Evolutionary conservation across 305 asterid genomes (phyloP).

Genomic region (Plantago coronopus): DNA sequence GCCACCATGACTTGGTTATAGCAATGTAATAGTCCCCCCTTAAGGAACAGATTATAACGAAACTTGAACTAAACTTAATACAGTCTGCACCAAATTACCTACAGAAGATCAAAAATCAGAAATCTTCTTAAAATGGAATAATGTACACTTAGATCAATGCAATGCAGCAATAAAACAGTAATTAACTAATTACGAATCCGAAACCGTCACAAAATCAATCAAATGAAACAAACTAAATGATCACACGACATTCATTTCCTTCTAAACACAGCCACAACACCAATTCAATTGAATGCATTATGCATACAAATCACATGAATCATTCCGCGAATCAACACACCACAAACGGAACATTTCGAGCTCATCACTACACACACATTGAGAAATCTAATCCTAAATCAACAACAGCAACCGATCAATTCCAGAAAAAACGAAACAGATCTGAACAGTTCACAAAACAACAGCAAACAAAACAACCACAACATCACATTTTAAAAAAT

Average conservation of each 20-base stretch:
- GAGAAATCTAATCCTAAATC: not conserved
- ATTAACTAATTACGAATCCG: not conserved
- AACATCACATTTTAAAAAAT: not conserved
- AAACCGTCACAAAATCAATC: not conserved
- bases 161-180: not conserved
- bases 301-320: no score
- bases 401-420: not conserved
- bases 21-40: slow-evolving; percentile 10
- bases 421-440: not conserved
- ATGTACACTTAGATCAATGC: not conserved
- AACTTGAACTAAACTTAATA: not conserved
- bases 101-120: not conserved
- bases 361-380: not conserved
- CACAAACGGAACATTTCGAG: not conserved
- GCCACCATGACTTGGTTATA: slow-evolving; percentile 55
- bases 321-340: not conserved
- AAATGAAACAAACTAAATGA: not conserved
- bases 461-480: not conserved
- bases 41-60: slow-evolving; percentile 1
- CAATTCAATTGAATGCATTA: no score
- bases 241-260: no score
- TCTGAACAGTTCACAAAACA: not conserved
- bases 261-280: no score
- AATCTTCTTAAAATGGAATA: not conserved
- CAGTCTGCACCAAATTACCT: not conserved